phyloP scores from a whole-genome alignment of 2,329 filamentous ascomycete genomes.

The Trichoderma brevicompactum region DNA sequence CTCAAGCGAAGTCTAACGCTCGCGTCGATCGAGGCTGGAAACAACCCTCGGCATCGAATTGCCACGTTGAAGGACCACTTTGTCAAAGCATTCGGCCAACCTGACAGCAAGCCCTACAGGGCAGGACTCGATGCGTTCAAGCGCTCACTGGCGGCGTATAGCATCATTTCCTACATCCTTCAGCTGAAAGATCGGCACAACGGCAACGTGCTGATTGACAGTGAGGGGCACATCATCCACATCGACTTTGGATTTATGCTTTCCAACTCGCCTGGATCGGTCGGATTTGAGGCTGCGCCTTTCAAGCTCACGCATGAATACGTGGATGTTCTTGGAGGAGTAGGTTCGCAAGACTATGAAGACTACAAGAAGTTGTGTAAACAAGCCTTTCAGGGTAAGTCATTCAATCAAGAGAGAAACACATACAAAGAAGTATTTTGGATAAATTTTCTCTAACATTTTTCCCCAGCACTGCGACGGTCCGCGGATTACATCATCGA shows the following conservation, averaged over 20 bases:
- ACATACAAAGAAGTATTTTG: neutral
- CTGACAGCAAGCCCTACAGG: conserved; percentile 69
- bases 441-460: conserved; percentile 30
- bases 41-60: conserved; percentile 74
- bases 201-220: conserved; percentile 84
- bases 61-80: conserved; percentile 84
- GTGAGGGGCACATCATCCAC: conserved; percentile 83
- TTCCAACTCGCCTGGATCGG: conserved; percentile 81
- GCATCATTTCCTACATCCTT: conserved; percentile 80
- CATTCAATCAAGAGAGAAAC: neutral
- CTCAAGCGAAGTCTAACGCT: conserved; percentile 81
- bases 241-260: conserved; percentile 93
- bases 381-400: conserved; percentile 76
- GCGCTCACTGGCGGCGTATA: conserved; percentile 81
- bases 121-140: conserved; percentile 79
- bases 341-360: conserved; percentile 70
- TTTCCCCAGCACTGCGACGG: conserved; percentile 65
- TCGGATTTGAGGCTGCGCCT: conserved; percentile 84
- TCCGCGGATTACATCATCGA: conserved; percentile 82
- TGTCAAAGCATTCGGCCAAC: conserved; percentile 74
- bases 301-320: conserved; percentile 89
- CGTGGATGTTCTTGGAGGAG: conserved; percentile 78
- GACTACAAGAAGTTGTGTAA: conserved; percentile 81
- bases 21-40: conserved; percentile 71
- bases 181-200: conserved; percentile 88